A percentile compares a stretch with the other conserved stretches of the same genome.
phyloP scores from a whole-genome alignment of 805 yeast species.

The Zygoascus tannicola region DNA sequence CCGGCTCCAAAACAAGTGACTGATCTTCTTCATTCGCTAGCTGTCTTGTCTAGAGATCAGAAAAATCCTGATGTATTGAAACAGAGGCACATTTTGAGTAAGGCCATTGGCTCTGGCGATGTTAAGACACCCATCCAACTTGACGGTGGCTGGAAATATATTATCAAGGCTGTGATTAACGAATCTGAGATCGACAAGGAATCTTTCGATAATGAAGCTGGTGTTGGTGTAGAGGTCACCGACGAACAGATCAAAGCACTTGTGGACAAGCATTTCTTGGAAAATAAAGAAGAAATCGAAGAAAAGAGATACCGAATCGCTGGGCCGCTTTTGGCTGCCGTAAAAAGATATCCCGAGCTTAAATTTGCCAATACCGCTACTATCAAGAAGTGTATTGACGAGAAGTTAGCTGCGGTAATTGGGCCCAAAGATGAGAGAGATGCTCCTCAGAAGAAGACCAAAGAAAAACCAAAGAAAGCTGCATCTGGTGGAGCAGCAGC shows the following conservation, averaged over 20 bases:
- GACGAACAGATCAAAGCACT: conserved; percentile 52
- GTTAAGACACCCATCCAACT: conserved; percentile 65
- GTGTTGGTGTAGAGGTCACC: conserved; percentile 74
- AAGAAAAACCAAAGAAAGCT: conserved; percentile 22
- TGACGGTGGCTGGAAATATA: conserved; percentile 64
- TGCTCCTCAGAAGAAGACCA: conserved; percentile 63
- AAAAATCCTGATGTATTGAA: conserved; percentile 33
- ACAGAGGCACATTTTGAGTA: conserved; percentile 43
- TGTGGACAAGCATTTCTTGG: conserved; percentile 51
- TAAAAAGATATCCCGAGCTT: conserved; percentile 62
- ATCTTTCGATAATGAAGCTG: conserved; percentile 47
- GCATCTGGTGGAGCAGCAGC: conserved; percentile 5
- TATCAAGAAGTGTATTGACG: conserved; percentile 83
- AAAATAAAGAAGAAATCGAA: conserved; percentile 49
- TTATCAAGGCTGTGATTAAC: conserved; percentile 33
- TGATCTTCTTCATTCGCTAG: conserved; percentile 66
- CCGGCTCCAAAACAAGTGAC: conserved; percentile 32
- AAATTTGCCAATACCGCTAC: conserved; percentile 88
- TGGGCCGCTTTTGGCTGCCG: conserved; percentile 66
- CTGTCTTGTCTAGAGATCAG: conserved; percentile 53
- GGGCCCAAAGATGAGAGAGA: conserved; percentile 98
- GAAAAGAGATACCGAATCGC: conserved; percentile 72
- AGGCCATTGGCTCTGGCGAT: conserved; percentile 55
- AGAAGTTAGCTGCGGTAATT: conserved; percentile 53
- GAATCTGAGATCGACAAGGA: conserved; percentile 31